Conservation (phyloP, 192 early-diverging fungal species). For the Coemansia sp. region DNA sequence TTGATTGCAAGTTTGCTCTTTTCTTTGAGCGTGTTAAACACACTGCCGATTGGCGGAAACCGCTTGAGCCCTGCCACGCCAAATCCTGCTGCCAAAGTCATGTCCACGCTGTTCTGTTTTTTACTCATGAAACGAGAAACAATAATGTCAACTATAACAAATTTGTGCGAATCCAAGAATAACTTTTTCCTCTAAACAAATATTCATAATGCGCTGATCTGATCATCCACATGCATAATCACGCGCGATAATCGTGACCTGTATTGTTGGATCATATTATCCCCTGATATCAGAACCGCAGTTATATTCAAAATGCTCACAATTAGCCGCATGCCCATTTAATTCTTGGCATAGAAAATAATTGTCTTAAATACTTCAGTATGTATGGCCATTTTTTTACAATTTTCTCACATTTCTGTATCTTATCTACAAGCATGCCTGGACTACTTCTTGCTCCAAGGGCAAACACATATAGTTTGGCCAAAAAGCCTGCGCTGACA, state of each 20-base stretch:
- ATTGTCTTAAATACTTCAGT: neutral
- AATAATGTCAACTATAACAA: neutral
- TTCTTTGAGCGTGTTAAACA: constrained; percentile 4
- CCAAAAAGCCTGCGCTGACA: neutral
- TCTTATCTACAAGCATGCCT: neutral
- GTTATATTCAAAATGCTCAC: neutral
- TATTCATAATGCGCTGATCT: neutral
- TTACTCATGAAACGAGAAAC: neutral
- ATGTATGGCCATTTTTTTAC: neutral
- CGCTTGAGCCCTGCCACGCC: constrained; percentile 25
- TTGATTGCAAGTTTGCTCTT: neutral
- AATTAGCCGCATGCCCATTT: neutral
- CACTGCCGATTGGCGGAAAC: constrained; percentile 16
- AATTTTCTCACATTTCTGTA: neutral
- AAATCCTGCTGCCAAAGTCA: constrained; percentile 6
- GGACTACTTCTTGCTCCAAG: neutral
- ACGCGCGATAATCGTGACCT: neutral
- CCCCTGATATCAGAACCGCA: constrained; percentile 2
- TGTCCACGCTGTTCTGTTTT: neutral
- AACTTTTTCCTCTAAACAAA: neutral
- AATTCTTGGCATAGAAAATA: neutral
- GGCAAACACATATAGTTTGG: neutral
- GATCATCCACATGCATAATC: neutral
- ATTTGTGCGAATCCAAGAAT: neutral
- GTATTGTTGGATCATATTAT: neutral